Evolutionary conservation across 1,139 yeast genomes (phyloP).

Genomic region (Geotrichum aggregatum): DNA sequence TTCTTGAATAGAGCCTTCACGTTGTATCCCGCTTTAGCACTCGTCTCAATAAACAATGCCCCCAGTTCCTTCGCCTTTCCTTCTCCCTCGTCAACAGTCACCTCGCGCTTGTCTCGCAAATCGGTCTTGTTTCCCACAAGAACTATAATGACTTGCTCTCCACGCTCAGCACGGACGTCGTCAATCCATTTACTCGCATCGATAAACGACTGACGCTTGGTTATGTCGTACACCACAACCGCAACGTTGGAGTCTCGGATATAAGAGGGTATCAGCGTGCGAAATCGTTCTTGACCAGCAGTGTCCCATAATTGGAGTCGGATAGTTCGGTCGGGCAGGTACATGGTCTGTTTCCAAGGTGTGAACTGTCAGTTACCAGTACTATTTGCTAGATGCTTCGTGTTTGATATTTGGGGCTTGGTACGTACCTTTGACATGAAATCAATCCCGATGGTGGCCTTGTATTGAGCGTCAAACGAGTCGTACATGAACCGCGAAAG

Average conservation of each 20-base stretch:
- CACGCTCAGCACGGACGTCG: slow-evolving; percentile 75
- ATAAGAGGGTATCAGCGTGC: slow-evolving; percentile 90
- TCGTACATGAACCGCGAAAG: slow-evolving; percentile 97
- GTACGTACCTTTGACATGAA: slow-evolving; percentile 63
- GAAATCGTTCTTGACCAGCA: slow-evolving; percentile 95
- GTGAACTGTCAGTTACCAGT: background rate
- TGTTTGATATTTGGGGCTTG: too few species aligned
- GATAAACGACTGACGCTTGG: slow-evolving; percentile 71
- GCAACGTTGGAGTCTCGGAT: slow-evolving; percentile 97
- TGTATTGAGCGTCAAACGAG: slow-evolving; percentile 85
- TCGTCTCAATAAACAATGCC: slow-evolving; percentile 83
- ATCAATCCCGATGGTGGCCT: slow-evolving; percentile 95
- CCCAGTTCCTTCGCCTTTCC: slow-evolving; percentile 71
- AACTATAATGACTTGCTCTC: slow-evolving; percentile 62
- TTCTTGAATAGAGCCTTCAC: slow-evolving; percentile 84
- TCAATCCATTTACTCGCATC: slow-evolving; percentile 75
- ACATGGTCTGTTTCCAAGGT: slow-evolving; percentile 49
- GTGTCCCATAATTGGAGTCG: slow-evolving; percentile 91
- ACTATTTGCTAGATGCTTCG: too few species aligned
- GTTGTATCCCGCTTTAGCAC: slow-evolving; percentile 92
- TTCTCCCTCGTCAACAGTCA: slow-evolving; percentile 76
- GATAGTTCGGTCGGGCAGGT: slow-evolving; percentile 68
- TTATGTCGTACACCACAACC: slow-evolving; percentile 89
- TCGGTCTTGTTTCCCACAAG: slow-evolving; percentile 82
- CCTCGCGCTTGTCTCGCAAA: slow-evolving; percentile 62